Percentiles rank a stretch among this genome's conserved stretches.
phyloP scores from a whole-genome alignment of 371 early-diverging fungal species.

The Batrachochytrium dendrobatidis region DNA sequence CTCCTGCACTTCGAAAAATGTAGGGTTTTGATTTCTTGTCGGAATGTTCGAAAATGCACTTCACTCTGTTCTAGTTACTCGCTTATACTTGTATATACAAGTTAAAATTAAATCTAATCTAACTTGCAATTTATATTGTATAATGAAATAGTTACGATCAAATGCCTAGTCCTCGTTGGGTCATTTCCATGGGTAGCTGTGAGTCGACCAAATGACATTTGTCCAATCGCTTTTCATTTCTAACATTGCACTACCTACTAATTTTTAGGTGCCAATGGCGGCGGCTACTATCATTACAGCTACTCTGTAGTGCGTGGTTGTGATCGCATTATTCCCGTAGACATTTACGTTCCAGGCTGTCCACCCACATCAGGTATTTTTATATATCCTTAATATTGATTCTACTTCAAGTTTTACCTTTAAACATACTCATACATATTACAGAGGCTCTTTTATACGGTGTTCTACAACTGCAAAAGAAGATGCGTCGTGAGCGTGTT shows the following conservation, averaged over 20 bases:
- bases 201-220: background rate
- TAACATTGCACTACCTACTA: background rate
- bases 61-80: background rate
- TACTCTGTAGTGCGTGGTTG: conserved; percentile 90
- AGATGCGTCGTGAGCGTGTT: conserved; percentile 72
- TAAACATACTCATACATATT: background rate
- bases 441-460: conserved; percentile 90
- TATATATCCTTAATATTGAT: background rate
- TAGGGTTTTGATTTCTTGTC: conserved; percentile 43
- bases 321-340: conserved; percentile 88
- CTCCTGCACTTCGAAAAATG: conserved; percentile 92
- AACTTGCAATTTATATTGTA: no score
- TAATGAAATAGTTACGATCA: conserved; percentile 40
- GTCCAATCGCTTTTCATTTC: background rate
- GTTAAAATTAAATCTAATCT: no score
- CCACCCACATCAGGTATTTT: conserved; percentile 77
- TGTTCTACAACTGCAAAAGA: conserved; percentile 94
- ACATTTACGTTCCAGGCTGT: conserved; percentile 96
- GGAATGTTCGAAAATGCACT: background rate
- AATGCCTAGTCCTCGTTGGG: conserved; percentile 98
- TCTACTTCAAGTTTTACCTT: background rate
- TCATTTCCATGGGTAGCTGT: conserved; percentile 96
- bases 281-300: conserved; percentile 98
- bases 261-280: conserved; percentile 77
- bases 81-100: conserved; percentile 7